phyloP scores from a whole-genome alignment of 2,329 filamentous ascomycete genomes.

The Phyllosticta paracitricarpa region DNA sequence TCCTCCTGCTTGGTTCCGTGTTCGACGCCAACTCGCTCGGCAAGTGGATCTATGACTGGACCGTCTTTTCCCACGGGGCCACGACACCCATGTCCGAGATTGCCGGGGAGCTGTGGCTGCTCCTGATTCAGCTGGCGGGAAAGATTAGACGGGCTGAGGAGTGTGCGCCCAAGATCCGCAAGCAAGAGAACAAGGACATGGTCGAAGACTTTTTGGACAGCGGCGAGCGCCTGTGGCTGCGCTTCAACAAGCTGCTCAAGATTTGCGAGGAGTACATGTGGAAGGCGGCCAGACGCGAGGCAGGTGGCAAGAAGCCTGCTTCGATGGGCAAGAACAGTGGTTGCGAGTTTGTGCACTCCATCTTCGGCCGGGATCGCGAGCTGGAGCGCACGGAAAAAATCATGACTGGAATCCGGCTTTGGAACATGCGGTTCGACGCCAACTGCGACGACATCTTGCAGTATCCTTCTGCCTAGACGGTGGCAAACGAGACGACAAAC shows the following conservation, averaged over 20 bases:
- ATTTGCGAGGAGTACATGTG: constrained; percentile 92
- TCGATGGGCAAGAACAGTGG: constrained; percentile 81
- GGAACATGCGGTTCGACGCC: constrained; percentile 89
- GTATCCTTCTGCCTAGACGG: constrained; percentile 27
- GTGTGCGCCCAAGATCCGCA: constrained; percentile 60
- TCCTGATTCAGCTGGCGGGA: constrained; percentile 85
- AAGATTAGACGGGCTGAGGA: constrained; percentile 90
- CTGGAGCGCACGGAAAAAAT: constrained; percentile 83
- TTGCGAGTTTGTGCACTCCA: constrained; percentile 88
- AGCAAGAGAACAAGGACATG: constrained; percentile 63
- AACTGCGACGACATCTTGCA: constrained; percentile 86
- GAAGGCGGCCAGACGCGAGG: constrained; percentile 15
- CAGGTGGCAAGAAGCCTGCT: constrained; percentile 10
- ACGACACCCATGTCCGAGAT: constrained; percentile 78
- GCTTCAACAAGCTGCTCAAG: constrained; percentile 79
- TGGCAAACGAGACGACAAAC: neutral
- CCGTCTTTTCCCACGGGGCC: constrained; percentile 77
- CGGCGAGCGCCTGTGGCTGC: constrained; percentile 76
- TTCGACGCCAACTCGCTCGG: constrained; percentile 96
- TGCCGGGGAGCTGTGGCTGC: constrained; percentile 88
- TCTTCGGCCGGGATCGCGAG: constrained; percentile 87
- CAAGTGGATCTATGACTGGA: constrained; percentile 99
- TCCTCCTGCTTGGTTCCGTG: constrained; percentile 86
- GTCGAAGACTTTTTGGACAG: constrained; percentile 85
- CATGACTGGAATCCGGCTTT: constrained; percentile 79